Evolutionary conservation across 345 rosid genomes (phyloP), one percentile per base, ranked within the genome.

Genomic region (Zanthoxylum bungeanum): DNA sequence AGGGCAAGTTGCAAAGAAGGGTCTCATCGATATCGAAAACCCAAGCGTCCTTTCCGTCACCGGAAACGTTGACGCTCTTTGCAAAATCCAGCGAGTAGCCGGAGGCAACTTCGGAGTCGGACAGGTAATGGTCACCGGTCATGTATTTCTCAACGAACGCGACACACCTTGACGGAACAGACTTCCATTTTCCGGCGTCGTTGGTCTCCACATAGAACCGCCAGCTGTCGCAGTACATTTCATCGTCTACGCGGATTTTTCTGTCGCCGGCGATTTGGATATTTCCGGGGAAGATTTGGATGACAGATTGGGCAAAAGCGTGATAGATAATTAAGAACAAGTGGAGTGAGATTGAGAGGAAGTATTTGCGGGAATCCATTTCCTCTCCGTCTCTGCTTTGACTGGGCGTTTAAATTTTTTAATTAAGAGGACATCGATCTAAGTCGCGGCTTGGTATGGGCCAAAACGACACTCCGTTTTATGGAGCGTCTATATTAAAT

Each of bases 21-120:
- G 98, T 91, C 87, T 91, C 97, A 52, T 93, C 98, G 60, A 93
- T 70, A 66, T 93, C 98, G 76, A 93, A 93, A 64, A 93, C 86
- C 98, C 98, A 93, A 1, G 89, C 93, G 71, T 93, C 96, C 71
- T 76, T 87, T 40, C 90, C 93, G 71, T 88, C 93, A 25, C 81
- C 73, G 22, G 75, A 68, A 36, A 84, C 44, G 66, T 76, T 52
- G 30, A 88, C 72, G 36, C 83, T 6, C 74, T 65, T 50, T 12
- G 94, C 96, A 66, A 81, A 87, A 17, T 68, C 73, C 9, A 81
- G 25, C 3, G 94, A 75, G 56, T 75, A 82, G 25, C 73, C 63
- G 7, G 88, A 83, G 44, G 67, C 80, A 68, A 82, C 31, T 31
- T 37, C 66, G 56, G 81, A 86, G 78, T 93, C 97, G 44, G 97